A percentile compares a stretch with the other conserved stretches of the same genome.
phyloP scores from a whole-genome alignment of 2,329 filamentous ascomycete genomes.

The Fusarium mangiferae region DNA sequence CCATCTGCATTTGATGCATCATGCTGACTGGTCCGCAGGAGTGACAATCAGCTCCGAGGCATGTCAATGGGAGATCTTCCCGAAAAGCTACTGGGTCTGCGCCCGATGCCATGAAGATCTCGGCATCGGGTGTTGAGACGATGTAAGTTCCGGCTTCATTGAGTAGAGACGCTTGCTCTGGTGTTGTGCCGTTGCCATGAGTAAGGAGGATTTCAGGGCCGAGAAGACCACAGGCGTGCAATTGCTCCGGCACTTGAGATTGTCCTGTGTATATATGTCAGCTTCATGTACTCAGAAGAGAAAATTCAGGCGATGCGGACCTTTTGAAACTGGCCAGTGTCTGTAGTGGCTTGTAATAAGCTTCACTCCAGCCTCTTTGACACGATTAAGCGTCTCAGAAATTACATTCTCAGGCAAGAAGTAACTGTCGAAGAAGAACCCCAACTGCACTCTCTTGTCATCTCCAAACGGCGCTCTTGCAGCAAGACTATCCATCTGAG shows the following conservation, averaged over 20 bases:
- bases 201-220: not conserved
- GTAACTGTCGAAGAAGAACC: conserved; percentile 3
- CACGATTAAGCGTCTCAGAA: not conserved
- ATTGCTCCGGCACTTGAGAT: not conserved
- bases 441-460: not conserved
- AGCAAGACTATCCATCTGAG: not conserved
- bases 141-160: not conserved
- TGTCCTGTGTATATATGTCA: not conserved
- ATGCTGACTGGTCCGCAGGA: conserved; percentile 6
- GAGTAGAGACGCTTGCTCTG: conserved; percentile 6
- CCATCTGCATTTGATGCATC: conserved; percentile 11
- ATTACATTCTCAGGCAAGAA: not conserved
- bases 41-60: conserved; percentile 6
- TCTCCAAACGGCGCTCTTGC: not conserved
- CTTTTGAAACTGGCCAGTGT: conserved; percentile 9
- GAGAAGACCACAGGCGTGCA: not conserved
- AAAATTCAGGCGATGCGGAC: accelerated
- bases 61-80: not conserved
- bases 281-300: accelerated
- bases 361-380: not conserved
- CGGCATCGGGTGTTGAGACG: conserved; percentile 4
- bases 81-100: conserved; percentile 2
- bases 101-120: conserved; percentile 9
- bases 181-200: conserved; percentile 8
- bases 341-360: conserved; percentile 5